Evolutionary conservation across 345 rosid species (phyloP), one percentile per base, ranked within the genome.

Genomic region (Draba incana): DNA sequence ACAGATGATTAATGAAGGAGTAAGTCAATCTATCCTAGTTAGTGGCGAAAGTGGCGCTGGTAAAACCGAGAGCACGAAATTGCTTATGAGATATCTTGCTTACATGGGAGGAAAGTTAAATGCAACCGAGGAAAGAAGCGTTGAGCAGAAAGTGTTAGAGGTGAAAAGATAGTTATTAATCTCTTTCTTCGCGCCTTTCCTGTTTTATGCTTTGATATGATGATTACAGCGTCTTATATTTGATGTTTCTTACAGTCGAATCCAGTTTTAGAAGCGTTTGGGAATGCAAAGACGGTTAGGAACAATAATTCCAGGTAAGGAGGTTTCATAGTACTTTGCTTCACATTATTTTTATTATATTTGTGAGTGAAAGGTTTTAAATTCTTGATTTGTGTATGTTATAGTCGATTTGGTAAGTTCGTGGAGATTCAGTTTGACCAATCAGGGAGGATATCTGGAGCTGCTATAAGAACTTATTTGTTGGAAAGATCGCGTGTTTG

Each of bases 11-110:
- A 87, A 87, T 54, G 99, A 92, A 46, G 85, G 85, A 57, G 76
- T 87, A 69, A 94, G 98, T 68, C 99, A 94, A 75, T 81, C 98
- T 28, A 94, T 94, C 72, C 78, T 94, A 79, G 99, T 94, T 57
- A 94, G 98, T 43, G 99, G 99, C 57, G 99, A 94, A 82, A 94
- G 99, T 82, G 99, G 99, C n/a, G 99, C 99, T 2, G 98, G 99
- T 78, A 94, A 94, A 85, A 91, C 99, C 2, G 99, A 94, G 80
- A 94, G 96, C 79, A 94, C 99, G 41, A 94, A 94, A 79, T 83
- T 77, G 81, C 97, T 94, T 39, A 94, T 94, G 99, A 87, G 86
- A 11, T 91, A 94, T 78, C 99, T 94, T 83, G 99, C 99, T 52
- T 91, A 85, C 75, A 94, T 94, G 99, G 99, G 99, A 75, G 99